These are phyloP conservation scores for Artemisia annua DNA, from an alignment of 129 eudicot genomes.

Conservation along the genomic window DNA sequence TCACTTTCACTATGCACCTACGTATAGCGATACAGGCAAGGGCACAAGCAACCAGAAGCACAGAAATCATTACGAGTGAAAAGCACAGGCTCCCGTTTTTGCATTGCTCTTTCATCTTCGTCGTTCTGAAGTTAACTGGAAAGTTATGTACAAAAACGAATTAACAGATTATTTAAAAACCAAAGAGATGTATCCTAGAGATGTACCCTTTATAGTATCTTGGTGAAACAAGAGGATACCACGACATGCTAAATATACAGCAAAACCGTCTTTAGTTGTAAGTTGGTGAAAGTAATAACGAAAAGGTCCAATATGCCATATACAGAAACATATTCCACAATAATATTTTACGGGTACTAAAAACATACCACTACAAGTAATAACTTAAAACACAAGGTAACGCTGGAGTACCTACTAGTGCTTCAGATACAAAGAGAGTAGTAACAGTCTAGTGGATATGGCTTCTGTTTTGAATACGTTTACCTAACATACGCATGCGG, in stretches of 20 bases:
- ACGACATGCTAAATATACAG: background rate
- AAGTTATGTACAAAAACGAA: background rate
- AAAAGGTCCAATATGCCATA: too few species aligned
- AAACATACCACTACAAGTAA: too few species aligned
- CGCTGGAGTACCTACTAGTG: too few species aligned
- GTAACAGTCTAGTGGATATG: too few species aligned
- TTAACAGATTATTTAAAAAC: background rate
- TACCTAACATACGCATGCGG: background rate
- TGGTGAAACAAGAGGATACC: background rate
- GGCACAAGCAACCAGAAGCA: conserved; percentile 6
- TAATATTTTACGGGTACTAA: too few species aligned
- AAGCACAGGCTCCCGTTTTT: conserved; percentile 31
- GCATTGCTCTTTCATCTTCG: conserved; percentile 9
- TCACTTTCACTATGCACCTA: conserved; percentile 1
- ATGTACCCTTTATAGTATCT: background rate
- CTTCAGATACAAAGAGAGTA: too few species aligned
- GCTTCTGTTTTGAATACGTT: background rate
- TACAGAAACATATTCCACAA: too few species aligned
- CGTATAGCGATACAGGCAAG: conserved; percentile 6
- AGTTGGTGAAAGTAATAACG: background rate
- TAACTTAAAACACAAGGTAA: too few species aligned
- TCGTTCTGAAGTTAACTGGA: conserved; percentile 4
- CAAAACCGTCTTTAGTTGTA: background rate
- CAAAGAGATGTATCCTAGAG: background rate
- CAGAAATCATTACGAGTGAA: conserved; percentile 15